Evolutionary conservation across 306 rosid species (phyloP), one percentile per base, ranked within the genome.

Genomic region (Bauhinia variegata): DNA sequence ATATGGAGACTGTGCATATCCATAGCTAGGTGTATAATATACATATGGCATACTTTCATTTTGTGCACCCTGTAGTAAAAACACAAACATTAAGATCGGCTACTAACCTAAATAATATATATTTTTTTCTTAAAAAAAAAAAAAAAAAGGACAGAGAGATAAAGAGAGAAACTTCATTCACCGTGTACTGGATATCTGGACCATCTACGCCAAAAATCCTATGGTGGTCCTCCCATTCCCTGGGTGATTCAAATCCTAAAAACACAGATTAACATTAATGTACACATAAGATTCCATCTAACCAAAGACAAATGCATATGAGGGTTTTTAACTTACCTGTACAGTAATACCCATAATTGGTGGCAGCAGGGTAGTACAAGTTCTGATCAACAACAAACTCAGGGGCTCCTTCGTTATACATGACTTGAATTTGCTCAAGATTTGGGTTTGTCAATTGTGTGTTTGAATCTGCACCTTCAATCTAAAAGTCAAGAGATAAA

Each of bases 1-100:
- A 81, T 87, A 92, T 49, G 95, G 92, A 71, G 96, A 87, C 93
- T 89, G 96, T 92, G 91, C 85, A 89, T 82, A 92, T 67, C 96
- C 96, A 83, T 92, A 87, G 84, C 73, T 81, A 76, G 88, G 89
- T 36, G 89, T 75, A 81, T 87, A 89, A 83, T 87, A 92, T 83
- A 84, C 96, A 84, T 82, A 92, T 9, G 91, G 88, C 16, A 79
- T 69, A 85, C 67, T 86, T 84, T 92, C 96, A 83, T 81, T 87
- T 68, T 87, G 93, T 44, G 77, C 84, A 92, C 96, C 91, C 96
- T 92, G 89, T 28, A 30, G 44, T 34, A 68, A 7, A 77, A 43
- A 50, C 17, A 80, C 15, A 15, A 65, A 58, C 18, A 59, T 32
- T 34, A 48, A 78, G 65, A 72, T 77, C 49, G 47, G 18, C 30